These are phyloP conservation scores for Diplodia scrobiculata DNA, from an alignment of 2,329 filamentous ascomycete species.

Conservation along the genomic window DNA sequence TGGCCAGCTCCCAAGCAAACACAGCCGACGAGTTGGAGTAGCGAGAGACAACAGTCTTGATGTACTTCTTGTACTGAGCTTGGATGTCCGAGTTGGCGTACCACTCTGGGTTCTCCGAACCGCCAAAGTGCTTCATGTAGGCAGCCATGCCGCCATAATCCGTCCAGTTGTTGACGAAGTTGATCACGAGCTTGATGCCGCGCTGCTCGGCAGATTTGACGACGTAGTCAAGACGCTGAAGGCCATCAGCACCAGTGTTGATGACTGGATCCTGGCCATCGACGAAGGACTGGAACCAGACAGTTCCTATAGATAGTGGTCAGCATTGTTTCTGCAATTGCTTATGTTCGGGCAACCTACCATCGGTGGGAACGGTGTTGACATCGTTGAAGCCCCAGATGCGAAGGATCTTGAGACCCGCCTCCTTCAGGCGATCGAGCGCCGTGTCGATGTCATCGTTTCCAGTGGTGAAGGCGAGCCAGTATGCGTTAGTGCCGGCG, in stretches of 20 bases:
- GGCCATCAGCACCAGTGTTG: slow-evolving; percentile 64
- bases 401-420: slow-evolving; percentile 61
- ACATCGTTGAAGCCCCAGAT: slow-evolving; percentile 67
- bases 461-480: slow-evolving; percentile 57
- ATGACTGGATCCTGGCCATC: slow-evolving; percentile 54
- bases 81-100: slow-evolving; percentile 56
- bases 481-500: slow-evolving; percentile 60
- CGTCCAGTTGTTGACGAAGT: slow-evolving; percentile 68
- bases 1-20: slow-evolving; percentile 69
- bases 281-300: slow-evolving; percentile 61
- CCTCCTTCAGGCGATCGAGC: slow-evolving; percentile 50
- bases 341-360: slow-evolving; percentile 27
- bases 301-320: slow-evolving; percentile 40
- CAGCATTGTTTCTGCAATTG: neutral
- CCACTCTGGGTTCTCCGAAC: slow-evolving; percentile 55
- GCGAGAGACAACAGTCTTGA: slow-evolving; percentile 60
- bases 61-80: slow-evolving; percentile 63
- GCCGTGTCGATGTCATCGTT: slow-evolving; percentile 59
- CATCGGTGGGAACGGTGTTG: slow-evolving; percentile 36
- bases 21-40: slow-evolving; percentile 62
- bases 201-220: slow-evolving; percentile 61
- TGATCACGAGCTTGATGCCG: slow-evolving; percentile 64
- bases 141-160: slow-evolving; percentile 67
- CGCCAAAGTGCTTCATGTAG: slow-evolving; percentile 60
- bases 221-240: slow-evolving; percentile 66